Base-by-base conservation (phyloP, 306 rosid species). In the Sphenostylis stenocarpa region DNA sequence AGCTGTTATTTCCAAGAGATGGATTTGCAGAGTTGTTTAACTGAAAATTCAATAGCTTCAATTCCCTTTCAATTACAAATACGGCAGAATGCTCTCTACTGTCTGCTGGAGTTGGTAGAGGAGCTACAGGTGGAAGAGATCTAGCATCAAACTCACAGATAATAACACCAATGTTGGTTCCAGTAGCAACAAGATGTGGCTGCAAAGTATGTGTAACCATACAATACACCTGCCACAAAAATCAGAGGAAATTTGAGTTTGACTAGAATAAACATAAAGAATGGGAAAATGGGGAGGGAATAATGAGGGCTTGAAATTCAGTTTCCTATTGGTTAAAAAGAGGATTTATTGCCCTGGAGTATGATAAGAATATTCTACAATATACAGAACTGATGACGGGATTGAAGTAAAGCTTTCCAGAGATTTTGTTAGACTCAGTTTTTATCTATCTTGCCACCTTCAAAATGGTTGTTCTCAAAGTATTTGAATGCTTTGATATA, bases 161-260 rank as follows among this genome's bases (percentile, higher is more conserved):
- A 36, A 96, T 88, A 80, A 96, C 92, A 83, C 99, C 99, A 69
- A 91, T 85, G 82, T 92, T 96, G 90, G 98, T 91, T 82, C 99
- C 99, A 82, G 89, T 87, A 82, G 99, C 99, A 82, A 96, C 99
- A 79, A 96, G 91, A 84, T 96, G 99, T 52, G 99, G 97, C 80
- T 92, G 99, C 87, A 92, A 79, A 77, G 96, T 75, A 84, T 96
- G 99, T 39, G 96, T 94, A 29, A 86, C 90, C 99, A 96, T 96
- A 80, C 99, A 96, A 79, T 91, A 92, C 52, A 96, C 99, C 99
- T 96, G 89, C 81, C 76, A 78, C 56, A 82, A 62, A 82, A 80
- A 75, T 63, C 57, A 80, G 55, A 12, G 29, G 67, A 81, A 62
- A 53, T 19, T 31, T 64, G 58, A 58, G 70, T 56, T 79, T 77